phyloP scores from a whole-genome alignment of 129 eudicot genomes.

The Arctium lappa region DNA sequence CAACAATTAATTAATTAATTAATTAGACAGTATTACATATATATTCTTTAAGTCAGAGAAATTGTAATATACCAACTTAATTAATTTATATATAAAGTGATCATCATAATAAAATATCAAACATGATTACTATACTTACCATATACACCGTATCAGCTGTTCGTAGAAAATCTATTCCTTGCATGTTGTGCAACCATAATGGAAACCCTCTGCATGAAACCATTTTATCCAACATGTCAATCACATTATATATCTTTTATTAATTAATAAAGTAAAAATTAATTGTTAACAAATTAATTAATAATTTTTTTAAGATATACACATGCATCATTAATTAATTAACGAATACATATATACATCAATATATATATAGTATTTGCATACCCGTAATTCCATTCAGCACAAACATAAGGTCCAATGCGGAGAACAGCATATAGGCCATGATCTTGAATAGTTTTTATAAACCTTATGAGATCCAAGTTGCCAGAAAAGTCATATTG shows the following conservation, averaged over 20 bases:
- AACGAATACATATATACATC: too few species aligned
- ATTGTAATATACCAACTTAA: background rate
- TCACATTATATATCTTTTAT: background rate
- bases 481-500: slow-evolving; percentile 57
- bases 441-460: slow-evolving; percentile 49
- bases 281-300: too few species aligned
- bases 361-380: too few species aligned
- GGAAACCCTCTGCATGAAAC: slow-evolving; percentile 56
- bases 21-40: too few species aligned
- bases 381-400: slow-evolving; percentile 86
- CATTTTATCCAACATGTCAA: background rate
- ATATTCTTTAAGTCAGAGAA: too few species aligned
- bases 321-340: too few species aligned
- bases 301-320: background rate
- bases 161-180: slow-evolving; percentile 50
- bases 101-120: background rate
- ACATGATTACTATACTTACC: slow-evolving; percentile 27
- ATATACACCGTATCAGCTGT: slow-evolving; percentile 44
- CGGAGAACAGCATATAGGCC: slow-evolving; percentile 62
- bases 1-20: background rate
- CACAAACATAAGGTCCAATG: slow-evolving; percentile 81
- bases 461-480: slow-evolving; percentile 57
- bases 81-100: background rate
- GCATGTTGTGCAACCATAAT: slow-evolving; percentile 66
- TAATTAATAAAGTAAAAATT: background rate